Evolutionary conservation across 495 filamentous ascomycete genomes (phyloP), one percentile per base, ranked within the genome.

Genomic region (Penicillium malachiteum): DNA sequence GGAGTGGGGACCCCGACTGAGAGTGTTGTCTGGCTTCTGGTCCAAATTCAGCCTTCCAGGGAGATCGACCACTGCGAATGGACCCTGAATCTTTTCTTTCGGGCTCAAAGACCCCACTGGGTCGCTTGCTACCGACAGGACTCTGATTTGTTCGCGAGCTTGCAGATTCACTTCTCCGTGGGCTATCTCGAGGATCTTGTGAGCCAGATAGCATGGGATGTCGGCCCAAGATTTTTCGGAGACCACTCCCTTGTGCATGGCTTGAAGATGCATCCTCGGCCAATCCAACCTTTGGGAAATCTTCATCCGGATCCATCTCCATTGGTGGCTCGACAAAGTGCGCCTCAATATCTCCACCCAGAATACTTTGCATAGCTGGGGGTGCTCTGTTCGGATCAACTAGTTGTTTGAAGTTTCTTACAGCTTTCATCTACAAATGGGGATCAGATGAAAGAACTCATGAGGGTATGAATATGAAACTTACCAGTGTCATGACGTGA

Each of bases 341-440:
- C 14, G 78, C 48, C 34, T 76, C 72, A 52, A 73, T 73, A 14
- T 78, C 81, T 46, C 71, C 68, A 8, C 81, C 79, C 31, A 89
- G 71, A 14, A 86, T 82, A 33, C 79, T 81, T 64, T 83, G 75
- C 56, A 87, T 74, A 9, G 71, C 69, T 8, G 74, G 63, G 14
- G 58, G 62, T 72, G 82, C 70, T 69, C 78, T 74, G 48, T 70
- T 46, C 62, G 73, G 56, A 46, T 76, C 68, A 35, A 81, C 65
- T 1, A 89, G 64, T 17, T 78, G 75, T 60, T 96, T 96, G 71
- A 97, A 96, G 49, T 87, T 89, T 51, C 84, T 84, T 34, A 95
- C 93, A 8, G 93, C 94, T 86, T 87, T 94, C 80, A 98, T 89
- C 90, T 96, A 63, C 33, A n/a, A n/a, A n/a, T n/a, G 16, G 26